phyloP scores from a whole-genome alignment of 164 flowering plant genomes.

The Litsea cubeba region DNA sequence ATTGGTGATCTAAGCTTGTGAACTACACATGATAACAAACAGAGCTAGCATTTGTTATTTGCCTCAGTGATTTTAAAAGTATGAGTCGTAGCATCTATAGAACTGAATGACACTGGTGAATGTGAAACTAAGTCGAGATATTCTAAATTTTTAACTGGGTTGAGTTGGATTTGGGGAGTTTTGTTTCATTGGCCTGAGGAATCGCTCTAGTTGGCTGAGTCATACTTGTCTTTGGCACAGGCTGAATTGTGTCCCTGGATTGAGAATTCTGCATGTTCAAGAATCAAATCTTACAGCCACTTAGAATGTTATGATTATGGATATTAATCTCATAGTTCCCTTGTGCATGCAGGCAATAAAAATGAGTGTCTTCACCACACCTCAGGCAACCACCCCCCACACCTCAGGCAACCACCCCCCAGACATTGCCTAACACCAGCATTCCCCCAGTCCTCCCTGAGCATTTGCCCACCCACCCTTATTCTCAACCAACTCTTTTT shows the following conservation, averaged over 20 bases:
- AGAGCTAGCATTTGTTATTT: neutral
- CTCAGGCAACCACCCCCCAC: slow-evolving; percentile 57
- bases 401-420: too few relatives aligned
- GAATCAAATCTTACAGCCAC: neutral
- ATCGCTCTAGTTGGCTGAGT: neutral
- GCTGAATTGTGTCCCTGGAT: neutral
- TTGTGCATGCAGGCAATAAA: slow-evolving; percentile 46
- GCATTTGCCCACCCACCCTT: slow-evolving; percentile 73
- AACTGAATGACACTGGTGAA: neutral
- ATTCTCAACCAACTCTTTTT: slow-evolving; percentile 79
- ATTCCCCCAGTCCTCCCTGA: slow-evolving; percentile 74
- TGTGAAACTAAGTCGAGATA: too few relatives aligned
- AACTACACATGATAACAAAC: too few relatives aligned
- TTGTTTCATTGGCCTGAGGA: neutral
- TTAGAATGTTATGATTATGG: neutral
- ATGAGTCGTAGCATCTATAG: neutral
- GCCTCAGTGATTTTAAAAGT: neutral
- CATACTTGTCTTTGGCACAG: neutral
- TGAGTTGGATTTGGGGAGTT: too few relatives aligned
- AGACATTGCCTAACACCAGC: slow-evolving; percentile 45
- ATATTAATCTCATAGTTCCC: neutral
- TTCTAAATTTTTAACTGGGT: too few relatives aligned
- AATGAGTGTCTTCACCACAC: slow-evolving; percentile 41
- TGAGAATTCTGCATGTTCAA: neutral
- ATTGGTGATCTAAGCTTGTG: too few relatives aligned